Evolutionary conservation across 371 early-diverging fungal species (phyloP).

Genomic region (Syncephalastrum racemosum): DNA sequence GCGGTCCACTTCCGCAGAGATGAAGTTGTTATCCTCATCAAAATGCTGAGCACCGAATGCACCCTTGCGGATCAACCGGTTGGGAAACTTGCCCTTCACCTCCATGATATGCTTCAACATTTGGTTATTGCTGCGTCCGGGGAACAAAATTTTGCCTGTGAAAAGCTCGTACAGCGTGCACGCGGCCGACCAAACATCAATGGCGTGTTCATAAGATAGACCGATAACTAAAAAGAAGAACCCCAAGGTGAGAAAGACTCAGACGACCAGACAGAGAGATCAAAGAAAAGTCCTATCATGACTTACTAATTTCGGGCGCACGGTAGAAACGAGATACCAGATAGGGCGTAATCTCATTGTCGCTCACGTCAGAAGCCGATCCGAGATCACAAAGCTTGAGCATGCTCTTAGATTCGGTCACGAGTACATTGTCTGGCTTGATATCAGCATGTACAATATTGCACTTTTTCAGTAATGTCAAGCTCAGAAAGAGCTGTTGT

Average conservation of each 20-base stretch:
- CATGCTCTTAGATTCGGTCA: constrained; percentile 72
- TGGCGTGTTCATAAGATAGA: constrained; percentile 77
- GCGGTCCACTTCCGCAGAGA: constrained; percentile 68
- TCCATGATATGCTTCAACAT: constrained; percentile 96
- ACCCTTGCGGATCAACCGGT: constrained; percentile 80
- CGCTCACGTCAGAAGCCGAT: constrained; percentile 82
- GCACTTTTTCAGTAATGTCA: constrained; percentile 81
- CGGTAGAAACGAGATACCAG: constrained; percentile 98
- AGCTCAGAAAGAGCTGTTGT: constrained; percentile 86
- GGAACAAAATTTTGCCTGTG: constrained; percentile 93
- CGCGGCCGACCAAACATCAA: constrained; percentile 99
- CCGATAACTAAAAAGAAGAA: constrained; percentile 71
- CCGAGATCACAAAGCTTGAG: constrained; percentile 95
- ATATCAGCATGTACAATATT: constrained; percentile 95
- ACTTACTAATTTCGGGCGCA: constrained; percentile 97
- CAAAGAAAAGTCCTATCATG: neutral
- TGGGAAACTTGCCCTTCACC: constrained; percentile 85
- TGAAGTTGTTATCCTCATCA: constrained; percentile 73
- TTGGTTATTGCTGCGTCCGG: constrained; percentile 93
- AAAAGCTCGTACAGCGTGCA: constrained; percentile 97
- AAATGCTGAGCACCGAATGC: constrained; percentile 83
- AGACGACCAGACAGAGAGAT: neutral
- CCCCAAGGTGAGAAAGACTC: neutral
- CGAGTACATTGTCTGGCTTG: constrained; percentile 98
- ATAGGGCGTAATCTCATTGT: constrained; percentile 93